Percentiles rank a stretch among this genome's conserved stretches.
Conservation (phyloP, 2,329 filamentous ascomycete genomes). For the Knufia fluminis region DNA sequence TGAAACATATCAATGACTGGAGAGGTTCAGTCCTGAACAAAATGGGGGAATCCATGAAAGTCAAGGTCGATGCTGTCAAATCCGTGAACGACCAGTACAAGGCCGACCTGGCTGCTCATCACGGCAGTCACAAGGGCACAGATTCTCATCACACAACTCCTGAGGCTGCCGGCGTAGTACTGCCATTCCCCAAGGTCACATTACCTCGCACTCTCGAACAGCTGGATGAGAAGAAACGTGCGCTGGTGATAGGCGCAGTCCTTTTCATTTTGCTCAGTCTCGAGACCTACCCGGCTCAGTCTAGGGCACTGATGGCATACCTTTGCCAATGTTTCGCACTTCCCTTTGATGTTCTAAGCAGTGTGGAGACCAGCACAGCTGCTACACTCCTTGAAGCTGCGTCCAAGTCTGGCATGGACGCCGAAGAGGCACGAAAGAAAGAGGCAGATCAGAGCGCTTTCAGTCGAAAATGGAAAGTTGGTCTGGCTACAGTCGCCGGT, state of each 20-base stretch:
- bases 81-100: conserved; percentile 27
- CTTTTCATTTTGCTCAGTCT: conserved; percentile 60
- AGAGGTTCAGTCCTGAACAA: conserved; percentile 53
- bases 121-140: conserved; percentile 15
- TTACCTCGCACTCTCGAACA: conserved; percentile 15
- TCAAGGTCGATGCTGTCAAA: conserved; percentile 24
- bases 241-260: conserved; percentile 56
- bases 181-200: background rate
- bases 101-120: conserved; percentile 18
- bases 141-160: background rate
- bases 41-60: conserved; percentile 54
- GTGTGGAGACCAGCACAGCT: conserved; percentile 63
- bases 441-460: conserved; percentile 53
- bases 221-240: conserved; percentile 51
- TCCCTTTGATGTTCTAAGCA: conserved; percentile 47
- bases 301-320: conserved; percentile 57
- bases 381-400: conserved; percentile 59
- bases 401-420: conserved; percentile 52
- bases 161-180: background rate
- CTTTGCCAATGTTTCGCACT: conserved; percentile 57
- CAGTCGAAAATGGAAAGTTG: conserved; percentile 60
- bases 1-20: conserved; percentile 68
- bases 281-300: conserved; percentile 60
- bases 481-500: conserved; percentile 67
- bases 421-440: conserved; percentile 64